phyloP scores from a whole-genome alignment of 306 rosid genomes.

The Cucurbita argyrosperma region DNA sequence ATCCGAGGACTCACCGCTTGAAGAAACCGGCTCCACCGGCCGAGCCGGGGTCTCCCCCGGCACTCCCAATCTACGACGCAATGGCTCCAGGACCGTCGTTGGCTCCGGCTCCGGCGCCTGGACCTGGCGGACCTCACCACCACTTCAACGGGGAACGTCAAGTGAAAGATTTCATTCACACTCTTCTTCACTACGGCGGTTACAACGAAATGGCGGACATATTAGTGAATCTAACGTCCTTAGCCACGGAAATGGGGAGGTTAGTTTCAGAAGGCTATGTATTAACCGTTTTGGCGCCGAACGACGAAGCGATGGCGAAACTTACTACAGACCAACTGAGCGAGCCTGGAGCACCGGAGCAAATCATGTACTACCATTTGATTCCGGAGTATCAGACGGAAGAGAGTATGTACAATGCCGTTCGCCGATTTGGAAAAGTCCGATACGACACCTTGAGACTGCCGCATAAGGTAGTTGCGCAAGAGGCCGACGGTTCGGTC shows the following conservation, averaged over 20 bases:
- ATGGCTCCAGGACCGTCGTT: constrained; percentile 59
- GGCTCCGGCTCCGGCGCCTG: constrained; percentile 79
- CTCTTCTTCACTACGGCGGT: constrained; percentile 60
- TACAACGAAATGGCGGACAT: constrained; percentile 81
- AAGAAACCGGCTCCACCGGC: constrained; percentile 38
- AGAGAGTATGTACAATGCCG: constrained; percentile 80
- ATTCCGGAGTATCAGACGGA: constrained; percentile 79
- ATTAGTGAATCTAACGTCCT: constrained; percentile 54
- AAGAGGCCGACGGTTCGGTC: constrained; percentile 77
- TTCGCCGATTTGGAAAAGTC: constrained; percentile 60
- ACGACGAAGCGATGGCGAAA: constrained; percentile 81
- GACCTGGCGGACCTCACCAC: constrained; percentile 69
- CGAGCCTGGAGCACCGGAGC: constrained; percentile 87
- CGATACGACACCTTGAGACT: constrained; percentile 50
- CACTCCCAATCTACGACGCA: constrained; percentile 46
- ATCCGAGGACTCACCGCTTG: constrained; percentile 54
- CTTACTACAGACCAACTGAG: constrained; percentile 69
- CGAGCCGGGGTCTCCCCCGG: constrained; percentile 46
- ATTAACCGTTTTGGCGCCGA: constrained; percentile 61
- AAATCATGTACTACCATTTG: constrained; percentile 62
- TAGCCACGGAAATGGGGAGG: constrained; percentile 66
- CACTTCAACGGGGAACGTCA: constrained; percentile 63
- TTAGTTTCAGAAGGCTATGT: constrained; percentile 70
- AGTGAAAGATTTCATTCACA: constrained; percentile 70
- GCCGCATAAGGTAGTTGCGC: constrained; percentile 56